A percentile compares a stretch with the other conserved stretches of the same genome.
These are phyloP conservation scores for Trametes maxima DNA, from an alignment of 768 basidiomycete species.

Conservation along the genomic window DNA sequence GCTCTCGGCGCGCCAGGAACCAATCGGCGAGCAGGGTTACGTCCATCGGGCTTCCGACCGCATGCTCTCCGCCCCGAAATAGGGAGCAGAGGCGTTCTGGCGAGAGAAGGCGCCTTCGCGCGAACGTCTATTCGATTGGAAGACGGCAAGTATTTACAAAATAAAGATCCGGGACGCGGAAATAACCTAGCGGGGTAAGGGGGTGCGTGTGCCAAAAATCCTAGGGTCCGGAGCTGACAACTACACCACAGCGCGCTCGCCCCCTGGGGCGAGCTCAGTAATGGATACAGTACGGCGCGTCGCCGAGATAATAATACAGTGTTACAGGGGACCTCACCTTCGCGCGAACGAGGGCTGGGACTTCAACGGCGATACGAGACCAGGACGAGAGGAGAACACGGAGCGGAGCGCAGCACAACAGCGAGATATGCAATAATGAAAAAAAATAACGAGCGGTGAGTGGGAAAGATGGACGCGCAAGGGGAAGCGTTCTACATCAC, in stretches of 20 bases:
- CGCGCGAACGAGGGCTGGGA: background rate
- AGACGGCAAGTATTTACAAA: slow-evolving; percentile 27
- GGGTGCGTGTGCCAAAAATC: background rate
- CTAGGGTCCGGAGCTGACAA: slow-evolving; percentile 12
- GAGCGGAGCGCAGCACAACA: slow-evolving; percentile 9
- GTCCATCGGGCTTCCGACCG: slow-evolving; percentile 19
- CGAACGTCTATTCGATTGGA: slow-evolving; percentile 14
- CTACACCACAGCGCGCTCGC: slow-evolving; percentile 10
- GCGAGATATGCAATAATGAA: slow-evolving; percentile 23
- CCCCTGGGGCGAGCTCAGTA: slow-evolving; percentile 17
- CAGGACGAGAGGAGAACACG: background rate
- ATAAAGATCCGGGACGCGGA: slow-evolving; percentile 29
- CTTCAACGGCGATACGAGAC: background rate
- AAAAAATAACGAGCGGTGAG: slow-evolving; percentile 25
- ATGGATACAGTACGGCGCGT: slow-evolving; percentile 27
- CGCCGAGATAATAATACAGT: slow-evolving; percentile 22
- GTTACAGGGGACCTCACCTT: slow-evolving; percentile 13
- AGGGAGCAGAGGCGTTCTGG: slow-evolving; percentile 15
- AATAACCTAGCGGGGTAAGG: slow-evolving; percentile 27
- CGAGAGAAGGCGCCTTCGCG: slow-evolving; percentile 20
- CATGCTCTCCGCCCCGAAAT: slow-evolving; percentile 14
- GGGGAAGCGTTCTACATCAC: slow-evolving; percentile 26
- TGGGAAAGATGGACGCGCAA: slow-evolving; percentile 9
- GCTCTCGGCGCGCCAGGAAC: slow-evolving; percentile 17
- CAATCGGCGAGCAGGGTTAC: slow-evolving; percentile 19